Base-by-base conservation (phyloP, 1,139 yeast genomes). In the Sugiyamaella paludigena region DNA sequence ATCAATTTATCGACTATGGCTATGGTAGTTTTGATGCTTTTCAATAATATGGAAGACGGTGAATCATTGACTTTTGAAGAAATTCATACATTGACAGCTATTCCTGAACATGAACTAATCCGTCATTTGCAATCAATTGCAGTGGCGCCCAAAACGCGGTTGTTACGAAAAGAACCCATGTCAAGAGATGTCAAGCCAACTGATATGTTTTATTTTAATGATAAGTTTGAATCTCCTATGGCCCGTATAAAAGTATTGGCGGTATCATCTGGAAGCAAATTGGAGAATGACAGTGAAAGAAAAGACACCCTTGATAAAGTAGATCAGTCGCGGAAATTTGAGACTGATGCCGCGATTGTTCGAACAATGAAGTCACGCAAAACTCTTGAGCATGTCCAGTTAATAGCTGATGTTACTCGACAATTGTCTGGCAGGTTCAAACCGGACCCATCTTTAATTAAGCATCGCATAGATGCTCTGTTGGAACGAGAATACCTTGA, bases 291-390 rank as follows among this genome's bases (percentile, higher is more conserved):
- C 50, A 38, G 67, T 39, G 74, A 75, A 66, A 58, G 81, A 55
- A 57, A 69, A 13, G 68, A 64, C 45, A 76, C 77, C 0, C 58
- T 70, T 63, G 73, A 69, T 35, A 65, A 68, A 29, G 70, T 71
- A 58, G 77, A 64, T 61, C 73, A 64, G 51, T 72, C 78, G 7
- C 70, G 87, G 45, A 68, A 80, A 55, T 75, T 77, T 49, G 88
- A 84, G 60, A 75, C 87, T 2, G 94, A 87, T 61, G 97, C 98
- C 0, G 95, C 96, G 0, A 79, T 91, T 49, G 96, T 91, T 1
- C 76, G 98, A 48, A 80, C 85, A 9, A 84, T 92, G 92, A 92
- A 92, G 60, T 58, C 87, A 42, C 72, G 91, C 33, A 83, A 82
- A 59, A 68, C 75, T 0, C 62, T 84, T 48, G 73, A 69, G 36